Base-by-base conservation (phyloP, 768 basidiomycete genomes). In the Termitomyces sp. region DNA sequence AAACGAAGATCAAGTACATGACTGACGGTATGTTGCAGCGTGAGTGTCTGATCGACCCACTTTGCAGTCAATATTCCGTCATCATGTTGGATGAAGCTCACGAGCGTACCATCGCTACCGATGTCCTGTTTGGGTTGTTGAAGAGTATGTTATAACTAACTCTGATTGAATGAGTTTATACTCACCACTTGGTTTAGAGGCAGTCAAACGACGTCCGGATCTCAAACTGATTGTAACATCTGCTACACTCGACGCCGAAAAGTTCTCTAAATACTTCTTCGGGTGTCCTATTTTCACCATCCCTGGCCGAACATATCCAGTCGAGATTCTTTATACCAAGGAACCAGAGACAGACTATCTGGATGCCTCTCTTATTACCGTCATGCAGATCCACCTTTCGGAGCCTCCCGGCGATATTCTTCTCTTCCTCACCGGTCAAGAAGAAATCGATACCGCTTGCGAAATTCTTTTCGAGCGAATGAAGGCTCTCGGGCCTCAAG, bases 1-100 rank as follows among this genome's bases (percentile, higher is more conserved):
- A 99, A 74, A 98, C 97, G 3, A 87, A 90, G 67, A 99, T 99
- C 82, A 99, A 98, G 73, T 99, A 97, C 82, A 98, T 99, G 97
- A 99, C 97, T 66, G 97, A 98, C 68, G 97, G 97, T 77, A 98
- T 99, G 94, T 81, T 99, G 25, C 92, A 98, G 67, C 85, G 97
- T 74, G 97, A 99, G 78, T 93, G 90, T 62, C 77, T 99, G 53
- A 91, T 98, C 67, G 97, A 99, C 67, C 96, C 96, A 5, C 86
- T 97, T 59, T 88, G 94, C 69, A 91, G 86, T 59, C 82, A 86
- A 46, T 99, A 99, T 69, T 93, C 92, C 2, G 93, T 98, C 53
- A 77, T 99, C 72, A 99, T 99, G 90, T 79, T 99, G 69, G 97
- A 99, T 69, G 97, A 99, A 75, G 97, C 97, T 11, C 97, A 99